Base-by-base conservation (phyloP, 2,329 filamentous ascomycete genomes). In the Tricladium varicosporioides region DNA sequence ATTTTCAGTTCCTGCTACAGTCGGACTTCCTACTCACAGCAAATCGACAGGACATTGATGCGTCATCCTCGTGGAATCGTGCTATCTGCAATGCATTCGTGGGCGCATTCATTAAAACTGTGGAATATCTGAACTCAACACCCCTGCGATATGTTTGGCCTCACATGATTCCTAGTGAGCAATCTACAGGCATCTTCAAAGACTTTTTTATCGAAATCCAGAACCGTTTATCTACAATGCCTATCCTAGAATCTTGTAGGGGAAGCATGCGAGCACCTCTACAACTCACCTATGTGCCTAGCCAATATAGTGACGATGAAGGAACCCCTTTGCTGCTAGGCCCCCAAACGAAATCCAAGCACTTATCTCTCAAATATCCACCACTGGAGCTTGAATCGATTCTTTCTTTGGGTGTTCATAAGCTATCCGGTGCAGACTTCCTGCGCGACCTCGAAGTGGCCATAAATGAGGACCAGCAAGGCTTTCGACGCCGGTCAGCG, bases 21-120 rank as follows among this genome's bases (percentile, higher is more conserved):
- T 64, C 54, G 5, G 62, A 67, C 51, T 67, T 67, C 31, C 49
- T 67, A n/a, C 59, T 67, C 2, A 45, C 59, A 0, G 60, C 65
- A 2, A 66, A 59, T 51, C 53, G 64, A 32, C 61, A 66, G 15
- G 63, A 60, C 11, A 31, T 67, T 11, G 53, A 60, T 14, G 36
- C 45, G 22, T 59, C 60, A 15, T 54, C 49, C 10, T 5, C 18
- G 1, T 67, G 64, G 64, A 67, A 67, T 44, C 44, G 16, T 18
- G 16, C 44, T 11, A n/a, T 46, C 16, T 27, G 11, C 10, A 16
- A 15, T 46, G 44, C 44, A 10, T 11, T 18, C 11, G 36, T 40
- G 36, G 36, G n/a, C n/a, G 36, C 36, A 13, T 40, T 40, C n/a
- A 11, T 40, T 13, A 13, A 11, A n/a, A n/a, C 36, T 2, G n/a